A percentile compares a stretch with the other conserved stretches of the same genome.
Evolutionary conservation across 2,329 filamentous ascomycete genomes (phyloP).

Genomic region (Stenocarpella maydis): DNA sequence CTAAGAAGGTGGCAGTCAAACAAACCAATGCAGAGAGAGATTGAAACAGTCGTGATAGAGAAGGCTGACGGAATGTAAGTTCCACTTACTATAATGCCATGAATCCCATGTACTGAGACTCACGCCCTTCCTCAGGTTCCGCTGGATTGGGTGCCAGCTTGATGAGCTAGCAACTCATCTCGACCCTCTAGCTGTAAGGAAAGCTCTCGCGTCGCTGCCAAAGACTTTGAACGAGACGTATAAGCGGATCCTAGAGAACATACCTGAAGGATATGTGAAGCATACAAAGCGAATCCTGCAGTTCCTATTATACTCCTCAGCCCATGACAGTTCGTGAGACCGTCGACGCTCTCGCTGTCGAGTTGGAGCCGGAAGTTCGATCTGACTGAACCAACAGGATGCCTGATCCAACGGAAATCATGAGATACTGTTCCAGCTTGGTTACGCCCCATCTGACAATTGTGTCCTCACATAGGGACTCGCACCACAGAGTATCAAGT

Average conservation of each 20-base stretch:
- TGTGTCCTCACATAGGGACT: no score
- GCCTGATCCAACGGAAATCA: no score
- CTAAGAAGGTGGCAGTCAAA: background rate
- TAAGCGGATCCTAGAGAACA: background rate
- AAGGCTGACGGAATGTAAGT: background rate
- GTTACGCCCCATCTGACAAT: no score
- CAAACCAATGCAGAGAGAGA: background rate
- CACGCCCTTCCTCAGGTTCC: background rate
- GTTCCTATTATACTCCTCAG: no score
- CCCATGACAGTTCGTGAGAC: background rate
- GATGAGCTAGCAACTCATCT: background rate
- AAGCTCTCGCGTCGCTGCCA: background rate
- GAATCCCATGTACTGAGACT: background rate
- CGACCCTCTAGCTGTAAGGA: background rate
- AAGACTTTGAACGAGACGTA: background rate
- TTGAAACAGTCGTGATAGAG: background rate
- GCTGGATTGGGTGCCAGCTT: background rate
- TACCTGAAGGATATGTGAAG: no score
- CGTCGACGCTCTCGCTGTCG: background rate
- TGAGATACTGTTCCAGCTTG: no score
- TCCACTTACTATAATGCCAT: background rate
- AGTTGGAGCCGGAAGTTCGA: background rate
- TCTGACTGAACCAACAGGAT: no score
- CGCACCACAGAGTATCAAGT: no score
- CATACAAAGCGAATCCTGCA: no score